Conservation (phyloP, 768 basidiomycete species). For the Zangia roseola region DNA sequence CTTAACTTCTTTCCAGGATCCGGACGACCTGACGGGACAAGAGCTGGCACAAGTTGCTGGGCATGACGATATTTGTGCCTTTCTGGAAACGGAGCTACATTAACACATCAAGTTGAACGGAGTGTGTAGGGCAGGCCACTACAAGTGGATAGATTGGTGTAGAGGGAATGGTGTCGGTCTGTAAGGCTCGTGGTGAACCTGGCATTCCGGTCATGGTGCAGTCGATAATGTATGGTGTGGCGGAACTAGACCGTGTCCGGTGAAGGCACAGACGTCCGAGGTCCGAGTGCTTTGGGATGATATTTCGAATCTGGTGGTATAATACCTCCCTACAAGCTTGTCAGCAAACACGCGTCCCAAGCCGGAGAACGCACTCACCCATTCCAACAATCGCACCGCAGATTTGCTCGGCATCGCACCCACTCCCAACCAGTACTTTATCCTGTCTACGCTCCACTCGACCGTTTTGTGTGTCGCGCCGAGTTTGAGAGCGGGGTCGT, state of each 20-base stretch:
- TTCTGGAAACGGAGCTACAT: slow-evolving; percentile 19
- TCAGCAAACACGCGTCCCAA: slow-evolving; percentile 5
- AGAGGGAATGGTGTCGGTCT: neutral
- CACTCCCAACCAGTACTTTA: slow-evolving; percentile 83
- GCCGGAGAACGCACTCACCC: slow-evolving; percentile 45
- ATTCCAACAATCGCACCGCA: slow-evolving; percentile 72
- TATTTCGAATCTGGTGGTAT: slow-evolving; percentile 57
- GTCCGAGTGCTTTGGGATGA: slow-evolving; percentile 38
- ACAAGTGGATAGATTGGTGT: neutral
- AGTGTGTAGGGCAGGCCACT: slow-evolving; percentile 3
- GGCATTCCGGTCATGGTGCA: slow-evolving; percentile 10
- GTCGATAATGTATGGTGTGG: neutral
- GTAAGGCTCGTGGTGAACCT: neutral
- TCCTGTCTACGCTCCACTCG: slow-evolving; percentile 88
- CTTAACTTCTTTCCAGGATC: slow-evolving; percentile 47
- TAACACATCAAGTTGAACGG: slow-evolving; percentile 14
- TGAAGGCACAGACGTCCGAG: slow-evolving; percentile 7
- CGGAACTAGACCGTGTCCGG: neutral
- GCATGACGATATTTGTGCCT: slow-evolving; percentile 50
- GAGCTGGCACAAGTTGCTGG: slow-evolving; percentile 61
- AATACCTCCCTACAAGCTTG: slow-evolving; percentile 52
- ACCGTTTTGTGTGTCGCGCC: slow-evolving; percentile 65
- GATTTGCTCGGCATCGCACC: slow-evolving; percentile 83
- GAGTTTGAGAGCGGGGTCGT: slow-evolving; percentile 62
- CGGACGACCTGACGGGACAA: slow-evolving; percentile 59